A percentile compares a stretch with the other conserved stretches of the same genome.
phyloP scores from a whole-genome alignment of 495 filamentous ascomycete species.

The Peziza echinospora region DNA sequence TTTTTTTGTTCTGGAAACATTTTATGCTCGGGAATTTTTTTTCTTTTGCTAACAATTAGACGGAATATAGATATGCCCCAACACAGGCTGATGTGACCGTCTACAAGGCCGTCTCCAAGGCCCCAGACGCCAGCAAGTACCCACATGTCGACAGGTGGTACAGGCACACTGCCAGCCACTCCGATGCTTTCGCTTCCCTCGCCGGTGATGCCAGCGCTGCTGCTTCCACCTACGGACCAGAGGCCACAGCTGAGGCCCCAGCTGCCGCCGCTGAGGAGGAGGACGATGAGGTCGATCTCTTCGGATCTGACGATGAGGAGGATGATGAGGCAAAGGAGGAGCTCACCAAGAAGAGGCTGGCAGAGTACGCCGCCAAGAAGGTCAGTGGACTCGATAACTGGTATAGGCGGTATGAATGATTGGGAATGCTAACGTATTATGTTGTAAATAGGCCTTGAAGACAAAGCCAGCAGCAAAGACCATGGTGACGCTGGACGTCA shows the following conservation, averaged over 20 bases:
- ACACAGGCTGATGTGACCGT: constrained; percentile 89
- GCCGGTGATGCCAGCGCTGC: constrained; percentile 75
- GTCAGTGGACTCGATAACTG: constrained; percentile 15
- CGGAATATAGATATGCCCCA: constrained; percentile 41
- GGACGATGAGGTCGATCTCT: constrained; percentile 70
- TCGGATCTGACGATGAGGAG: constrained; percentile 76
- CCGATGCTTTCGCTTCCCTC: constrained; percentile 74
- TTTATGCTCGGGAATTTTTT: too few relatives aligned
- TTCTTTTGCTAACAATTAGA: constrained; percentile 22
- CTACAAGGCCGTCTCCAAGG: constrained; percentile 66
- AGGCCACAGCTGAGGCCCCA: constrained; percentile 71
- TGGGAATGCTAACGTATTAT: too few relatives aligned
- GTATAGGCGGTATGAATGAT: too few relatives aligned
- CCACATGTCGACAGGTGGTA: constrained; percentile 93
- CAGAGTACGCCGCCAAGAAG: constrained; percentile 95
- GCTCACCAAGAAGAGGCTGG: constrained; percentile 69
- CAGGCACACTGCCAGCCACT: constrained; percentile 86
- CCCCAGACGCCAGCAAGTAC: constrained; percentile 65
- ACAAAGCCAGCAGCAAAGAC: constrained; percentile 55
- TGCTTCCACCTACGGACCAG: constrained; percentile 81
- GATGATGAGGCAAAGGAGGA: constrained; percentile 69
- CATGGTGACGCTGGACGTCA: constrained; percentile 83
- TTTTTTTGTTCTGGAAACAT: constrained; percentile 2
- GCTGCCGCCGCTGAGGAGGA: constrained; percentile 51
- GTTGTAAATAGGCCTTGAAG: neutral